phyloP scores from a whole-genome alignment of 1,139 yeast species.

The Eremothecium gossypii region DNA sequence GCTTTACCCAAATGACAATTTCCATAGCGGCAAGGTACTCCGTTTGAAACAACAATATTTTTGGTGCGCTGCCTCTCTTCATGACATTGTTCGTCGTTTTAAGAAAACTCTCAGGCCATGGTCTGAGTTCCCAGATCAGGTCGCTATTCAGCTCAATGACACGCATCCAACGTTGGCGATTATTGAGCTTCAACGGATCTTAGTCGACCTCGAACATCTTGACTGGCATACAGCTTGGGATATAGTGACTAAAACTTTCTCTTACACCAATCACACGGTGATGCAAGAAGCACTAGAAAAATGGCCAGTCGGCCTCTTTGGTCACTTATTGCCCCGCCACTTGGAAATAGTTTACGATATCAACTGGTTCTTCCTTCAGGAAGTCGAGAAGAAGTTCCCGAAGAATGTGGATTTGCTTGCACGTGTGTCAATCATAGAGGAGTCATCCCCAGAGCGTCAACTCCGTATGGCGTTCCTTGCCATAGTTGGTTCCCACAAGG shows the following conservation, averaged over 20 bases:
- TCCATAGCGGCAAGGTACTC: constrained; percentile 82
- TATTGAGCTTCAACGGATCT: constrained; percentile 79
- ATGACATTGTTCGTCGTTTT: constrained; percentile 85
- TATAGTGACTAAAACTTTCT: constrained; percentile 72
- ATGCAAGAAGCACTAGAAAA: constrained; percentile 92
- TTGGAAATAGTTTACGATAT: constrained; percentile 84
- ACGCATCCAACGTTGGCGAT: constrained; percentile 92
- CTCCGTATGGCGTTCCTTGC: constrained; percentile 92
- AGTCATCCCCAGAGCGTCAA: constrained; percentile 57
- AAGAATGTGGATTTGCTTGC: constrained; percentile 52
- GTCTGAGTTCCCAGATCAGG: constrained; percentile 74
- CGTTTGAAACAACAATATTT: constrained; percentile 93
- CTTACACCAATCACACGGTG: constrained; percentile 92
- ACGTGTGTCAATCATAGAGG: constrained; percentile 80
- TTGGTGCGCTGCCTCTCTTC: constrained; percentile 93
- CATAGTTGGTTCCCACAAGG: constrained; percentile 84
- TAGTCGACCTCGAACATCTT: constrained; percentile 74
- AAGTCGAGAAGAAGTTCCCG: constrained; percentile 71
- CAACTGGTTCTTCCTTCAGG: constrained; percentile 68
- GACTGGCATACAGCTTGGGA: constrained; percentile 82
- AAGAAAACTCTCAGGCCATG: constrained; percentile 73
- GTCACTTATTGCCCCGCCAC: constrained; percentile 79
- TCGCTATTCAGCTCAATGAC: constrained; percentile 89
- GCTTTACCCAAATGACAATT: constrained; percentile 86
- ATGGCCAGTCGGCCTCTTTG: constrained; percentile 83